phyloP scores from a whole-genome alignment of 164 flowering plant species.

The Santalum album region DNA sequence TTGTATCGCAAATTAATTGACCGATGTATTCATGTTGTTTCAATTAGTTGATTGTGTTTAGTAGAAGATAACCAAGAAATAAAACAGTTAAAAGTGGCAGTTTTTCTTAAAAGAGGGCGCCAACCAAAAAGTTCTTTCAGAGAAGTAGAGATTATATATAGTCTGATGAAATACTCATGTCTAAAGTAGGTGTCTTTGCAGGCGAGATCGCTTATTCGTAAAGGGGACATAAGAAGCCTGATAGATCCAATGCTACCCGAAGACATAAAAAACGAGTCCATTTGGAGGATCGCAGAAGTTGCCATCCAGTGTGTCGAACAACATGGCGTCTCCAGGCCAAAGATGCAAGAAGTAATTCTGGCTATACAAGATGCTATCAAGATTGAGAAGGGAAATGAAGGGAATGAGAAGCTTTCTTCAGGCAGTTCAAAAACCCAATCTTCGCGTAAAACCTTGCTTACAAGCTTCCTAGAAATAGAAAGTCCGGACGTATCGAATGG shows the following conservation, averaged over 20 bases:
- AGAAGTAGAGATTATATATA: too few relatives aligned
- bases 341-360: slow-evolving; percentile 76
- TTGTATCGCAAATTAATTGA: too few relatives aligned
- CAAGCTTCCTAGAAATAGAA: slow-evolving; percentile 63
- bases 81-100: too few relatives aligned
- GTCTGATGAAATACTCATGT: background rate
- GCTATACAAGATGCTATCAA: slow-evolving; percentile 83
- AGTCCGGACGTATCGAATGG: slow-evolving; percentile 53
- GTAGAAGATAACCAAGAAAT: too few relatives aligned
- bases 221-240: slow-evolving; percentile 71
- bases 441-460: slow-evolving; percentile 45
- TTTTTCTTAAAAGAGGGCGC: too few relatives aligned
- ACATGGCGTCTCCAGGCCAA: slow-evolving; percentile 58
- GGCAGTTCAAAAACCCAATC: slow-evolving; percentile 32
- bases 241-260: slow-evolving; percentile 53
- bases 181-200: slow-evolving; percentile 16
- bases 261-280: slow-evolving; percentile 60
- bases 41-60: too few relatives aligned
- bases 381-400: slow-evolving; percentile 53
- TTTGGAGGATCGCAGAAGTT: slow-evolving; percentile 85
- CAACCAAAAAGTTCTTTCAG: too few relatives aligned
- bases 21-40: too few relatives aligned
- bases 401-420: slow-evolving; percentile 19
- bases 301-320: slow-evolving; percentile 79
- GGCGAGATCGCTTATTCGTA: slow-evolving; percentile 74